phyloP scores from a whole-genome alignment of 2,329 filamentous ascomycete genomes.

The Fusarium sp. region DNA sequence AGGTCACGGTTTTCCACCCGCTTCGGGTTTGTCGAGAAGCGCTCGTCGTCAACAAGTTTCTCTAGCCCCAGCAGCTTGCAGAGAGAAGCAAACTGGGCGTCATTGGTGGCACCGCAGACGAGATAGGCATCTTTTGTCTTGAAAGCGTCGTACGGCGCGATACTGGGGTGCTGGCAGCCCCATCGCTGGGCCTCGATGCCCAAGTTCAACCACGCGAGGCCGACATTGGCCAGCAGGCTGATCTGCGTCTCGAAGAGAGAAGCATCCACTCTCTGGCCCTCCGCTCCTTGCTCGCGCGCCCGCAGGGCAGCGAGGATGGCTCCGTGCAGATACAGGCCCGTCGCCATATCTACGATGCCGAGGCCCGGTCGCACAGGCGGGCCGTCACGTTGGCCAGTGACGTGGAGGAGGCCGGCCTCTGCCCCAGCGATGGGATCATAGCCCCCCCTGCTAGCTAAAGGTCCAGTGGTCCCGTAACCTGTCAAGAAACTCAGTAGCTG shows the following conservation, averaged over 20 bases:
- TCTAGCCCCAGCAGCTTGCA: slow-evolving; percentile 46
- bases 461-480: slow-evolving; percentile 54
- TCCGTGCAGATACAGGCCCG: slow-evolving; percentile 62
- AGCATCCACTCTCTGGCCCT: slow-evolving; percentile 60
- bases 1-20: slow-evolving; percentile 47
- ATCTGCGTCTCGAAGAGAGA: slow-evolving; percentile 63
- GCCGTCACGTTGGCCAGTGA: slow-evolving; percentile 59
- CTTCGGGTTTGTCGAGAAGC: slow-evolving; percentile 52
- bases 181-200: slow-evolving; percentile 59
- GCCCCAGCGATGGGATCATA: slow-evolving; percentile 63
- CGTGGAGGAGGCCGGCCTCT: slow-evolving; percentile 60
- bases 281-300: slow-evolving; percentile 55
- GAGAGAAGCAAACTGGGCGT: slow-evolving; percentile 54
- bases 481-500: neutral
- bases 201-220: slow-evolving; percentile 55
- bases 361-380: slow-evolving; percentile 59
- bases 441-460: slow-evolving; percentile 59
- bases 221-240: slow-evolving; percentile 60
- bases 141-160: slow-evolving; percentile 64
- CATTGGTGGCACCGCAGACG: slow-evolving; percentile 54
- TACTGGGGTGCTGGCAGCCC: slow-evolving; percentile 63
- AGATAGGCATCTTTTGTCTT: slow-evolving; percentile 54
- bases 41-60: slow-evolving; percentile 44
- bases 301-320: slow-evolving; percentile 61
- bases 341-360: slow-evolving; percentile 60